A percentile compares a stretch with the other conserved stretches of the same genome.
Evolutionary conservation across 371 early-diverging fungal species (phyloP).

Genomic region (Actinomortierella wolfii): DNA sequence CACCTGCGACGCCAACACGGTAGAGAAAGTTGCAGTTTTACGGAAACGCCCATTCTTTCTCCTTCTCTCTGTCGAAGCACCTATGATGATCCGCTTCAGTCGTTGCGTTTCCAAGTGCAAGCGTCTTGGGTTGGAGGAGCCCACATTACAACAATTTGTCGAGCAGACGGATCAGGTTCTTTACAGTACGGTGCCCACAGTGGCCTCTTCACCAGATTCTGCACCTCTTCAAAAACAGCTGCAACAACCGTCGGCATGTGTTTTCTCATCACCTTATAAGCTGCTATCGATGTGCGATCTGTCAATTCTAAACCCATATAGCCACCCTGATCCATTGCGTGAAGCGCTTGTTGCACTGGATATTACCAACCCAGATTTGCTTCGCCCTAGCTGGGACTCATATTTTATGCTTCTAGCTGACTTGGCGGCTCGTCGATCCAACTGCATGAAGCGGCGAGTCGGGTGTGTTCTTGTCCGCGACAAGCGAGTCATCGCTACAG

Average conservation of each 20-base stretch:
- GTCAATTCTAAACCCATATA: conserved; percentile 62
- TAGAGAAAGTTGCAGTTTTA: conserved; percentile 46
- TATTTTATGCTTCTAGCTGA: conserved; percentile 98
- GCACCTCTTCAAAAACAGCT: conserved; percentile 5
- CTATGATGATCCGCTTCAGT: conserved; percentile 66
- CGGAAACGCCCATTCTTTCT: conserved; percentile 91
- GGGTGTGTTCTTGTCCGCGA: conserved; percentile 96
- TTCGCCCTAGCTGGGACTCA: conserved; percentile 93
- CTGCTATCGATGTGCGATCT: conserved; percentile 63
- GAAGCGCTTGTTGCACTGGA: conserved; percentile 52
- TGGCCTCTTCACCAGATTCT: conserved; percentile 4
- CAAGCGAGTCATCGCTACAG: conserved; percentile 91
- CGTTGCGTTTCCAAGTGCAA: conserved; percentile 49
- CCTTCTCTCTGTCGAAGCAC: conserved; percentile 84
- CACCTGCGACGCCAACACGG: conserved; percentile 62
- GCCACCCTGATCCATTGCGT: conserved; percentile 43
- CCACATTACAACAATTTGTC: conserved; percentile 53
- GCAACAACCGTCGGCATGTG: conserved; percentile 2
- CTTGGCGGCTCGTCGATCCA: conserved; percentile 82
- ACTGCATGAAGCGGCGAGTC: conserved; percentile 98
- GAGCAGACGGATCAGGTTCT: conserved; percentile 49
- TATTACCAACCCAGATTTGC: conserved; percentile 69
- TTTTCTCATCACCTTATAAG: conserved; percentile 39
- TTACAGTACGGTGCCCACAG: conserved; percentile 42
- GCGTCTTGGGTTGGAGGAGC: conserved; percentile 12